Base-by-base conservation (phyloP, 371 early-diverging fungal genomes). In the Choanephora cucurbitarum region DNA sequence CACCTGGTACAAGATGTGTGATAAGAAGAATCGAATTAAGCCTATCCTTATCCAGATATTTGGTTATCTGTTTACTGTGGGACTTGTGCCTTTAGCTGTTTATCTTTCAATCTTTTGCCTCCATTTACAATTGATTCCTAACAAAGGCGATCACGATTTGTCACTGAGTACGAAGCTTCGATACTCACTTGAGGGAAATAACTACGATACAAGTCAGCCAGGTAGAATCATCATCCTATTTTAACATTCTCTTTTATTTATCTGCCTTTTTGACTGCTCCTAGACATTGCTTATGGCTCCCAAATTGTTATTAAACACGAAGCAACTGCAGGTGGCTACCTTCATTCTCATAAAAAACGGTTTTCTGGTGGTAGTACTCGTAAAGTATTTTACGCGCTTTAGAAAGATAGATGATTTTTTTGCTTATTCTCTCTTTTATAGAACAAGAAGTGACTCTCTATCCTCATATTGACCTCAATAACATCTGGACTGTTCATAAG, bases 361-460 rank as follows among this genome's bases (percentile, higher is more conserved):
- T 97, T 93, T 67, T 87, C 89, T 39, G 83, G 86, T 39, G 91
- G 89, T 43, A 91, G 90, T 59, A 86, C 87, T 44, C 91, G 86
- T 83, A 81, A 70, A 77, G 43, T 8, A 13, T 8, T 18, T 32
- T 45, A 50, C 0, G 33, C 11, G 9, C 11, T 8, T 24, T 49
- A n/a, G 3, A 2, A 45, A 13, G 4, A 19, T 10, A 44, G 24
- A n/a, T n/a, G n/a, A n/a, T n/a, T n/a, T n/a, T n/a, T 45, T 6
- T 23, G 21, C 18, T 22, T 8, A 40, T 28, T n/a, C 15, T 18
- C 7, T 32, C 23, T 34, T 18, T 39, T 40, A 18, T 65, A 86
- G 85, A 97, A 51, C 98, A 98, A 83, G 94, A 96, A 75, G 85
- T 98, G 8, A 94, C 96, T 3, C 73, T 91, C 10, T 98, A 98